Evolutionary conservation across 2,329 filamentous ascomycete genomes (phyloP), one percentile per base, ranked within the genome.

Genomic region (Alternaria hordeiaustralica): DNA sequence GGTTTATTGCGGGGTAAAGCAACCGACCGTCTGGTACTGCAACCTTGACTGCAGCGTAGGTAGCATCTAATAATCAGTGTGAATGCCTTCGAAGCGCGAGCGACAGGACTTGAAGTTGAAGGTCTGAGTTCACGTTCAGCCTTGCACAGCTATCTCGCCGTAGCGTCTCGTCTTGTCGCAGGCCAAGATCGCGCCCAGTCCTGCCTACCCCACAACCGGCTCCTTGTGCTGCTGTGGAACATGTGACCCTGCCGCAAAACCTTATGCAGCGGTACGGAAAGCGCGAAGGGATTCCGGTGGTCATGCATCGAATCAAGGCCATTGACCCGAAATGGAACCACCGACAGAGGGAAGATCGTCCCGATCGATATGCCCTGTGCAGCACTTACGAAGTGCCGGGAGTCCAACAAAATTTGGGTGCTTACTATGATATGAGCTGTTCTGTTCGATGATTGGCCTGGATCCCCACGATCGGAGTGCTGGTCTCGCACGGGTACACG

Each of bases 1-100:
- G 55, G 18, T 67, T 65, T 53, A 67, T 69, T 73, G 74, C 74
- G 74, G 74, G 74, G 74, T 75, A 67, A 57, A 62, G 55, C 55
- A 59, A 61, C 67, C 60, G 47, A 20, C 44, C n/a, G 41, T 43
- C 46, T 58, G 65, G 64, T 57, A 66, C 50, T 45, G 58, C 30
- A 61, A 58, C 50, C 45, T 41, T 46, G 25, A 50, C 11, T 51
- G 21, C 43, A 41, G 20, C 9, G 46, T 23, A 30, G 33, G 46
- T 28, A 33, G 33, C 55, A 23, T 43, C 15, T 30, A 18, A 21
- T 43, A 5, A 41, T 36, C 5, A 33, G 33, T 11, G 7, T 26
- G 6, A 21, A 13, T 41, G 33, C 26, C 21, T 23, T 30, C 50
- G 11, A 18, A 36, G n/a, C 45, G 33, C 25, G 8, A 18, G n/a